Conservation (phyloP, 768 basidiomycete species). For the Tricholoma sp. region DNA sequence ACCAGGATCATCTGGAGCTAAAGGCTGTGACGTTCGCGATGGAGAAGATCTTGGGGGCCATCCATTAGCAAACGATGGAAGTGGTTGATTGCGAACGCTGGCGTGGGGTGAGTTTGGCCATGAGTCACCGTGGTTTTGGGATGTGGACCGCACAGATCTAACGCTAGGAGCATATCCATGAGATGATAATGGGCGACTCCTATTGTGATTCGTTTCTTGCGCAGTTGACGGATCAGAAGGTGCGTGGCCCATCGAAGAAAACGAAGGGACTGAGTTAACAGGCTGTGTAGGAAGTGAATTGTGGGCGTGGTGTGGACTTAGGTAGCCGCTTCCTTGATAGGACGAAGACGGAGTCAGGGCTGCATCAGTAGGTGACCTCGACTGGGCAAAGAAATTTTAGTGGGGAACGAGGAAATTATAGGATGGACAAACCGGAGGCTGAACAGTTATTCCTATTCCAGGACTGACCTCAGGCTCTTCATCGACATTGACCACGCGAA, state of each 20-base stretch:
- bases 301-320: constrained; percentile 8
- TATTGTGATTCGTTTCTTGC: neutral
- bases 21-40: neutral
- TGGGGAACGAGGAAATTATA: neutral
- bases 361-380: constrained; percentile 15
- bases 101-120: neutral
- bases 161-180: neutral
- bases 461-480: constrained; percentile 5
- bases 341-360: constrained; percentile 3
- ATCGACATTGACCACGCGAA: constrained; percentile 1
- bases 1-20: neutral
- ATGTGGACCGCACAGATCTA: neutral
- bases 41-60: neutral
- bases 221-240: neutral
- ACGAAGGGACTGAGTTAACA: constrained; percentile 4
- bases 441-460: constrained; percentile 15
- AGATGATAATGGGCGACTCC: neutral
- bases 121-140: neutral
- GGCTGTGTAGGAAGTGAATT: constrained; percentile 2
- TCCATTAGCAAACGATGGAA: neutral
- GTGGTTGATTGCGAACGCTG: neutral
- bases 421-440: constrained; percentile 14
- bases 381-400: constrained; percentile 5
- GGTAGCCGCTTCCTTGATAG: constrained; percentile 4
- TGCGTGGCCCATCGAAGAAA: neutral